phyloP scores from a whole-genome alignment of 192 early-diverging fungal species.

The Coemansia sp. region DNA sequence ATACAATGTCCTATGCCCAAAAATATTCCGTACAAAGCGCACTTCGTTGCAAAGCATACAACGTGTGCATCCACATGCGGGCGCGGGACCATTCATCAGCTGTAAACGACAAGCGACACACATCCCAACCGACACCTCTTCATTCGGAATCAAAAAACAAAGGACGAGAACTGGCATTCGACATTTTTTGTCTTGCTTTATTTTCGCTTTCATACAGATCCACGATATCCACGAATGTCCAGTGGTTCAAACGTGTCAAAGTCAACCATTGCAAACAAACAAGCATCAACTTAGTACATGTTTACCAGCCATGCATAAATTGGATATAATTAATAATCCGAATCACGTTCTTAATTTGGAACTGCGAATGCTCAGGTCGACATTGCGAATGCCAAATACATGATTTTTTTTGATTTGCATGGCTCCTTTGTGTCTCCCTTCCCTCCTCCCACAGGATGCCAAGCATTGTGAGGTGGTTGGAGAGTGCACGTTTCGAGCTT shows the following conservation, averaged over 20 bases:
- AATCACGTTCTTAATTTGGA: neutral
- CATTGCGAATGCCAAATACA: neutral
- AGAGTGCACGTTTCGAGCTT: neutral
- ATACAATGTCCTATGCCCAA: neutral
- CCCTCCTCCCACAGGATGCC: too few relatives aligned
- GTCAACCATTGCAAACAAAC: neutral
- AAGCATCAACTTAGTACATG: neutral
- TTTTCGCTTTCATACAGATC: neutral
- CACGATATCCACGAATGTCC: slow-evolving; percentile 2
- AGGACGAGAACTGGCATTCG: neutral
- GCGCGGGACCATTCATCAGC: slow-evolving; percentile 3
- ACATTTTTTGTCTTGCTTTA: neutral
- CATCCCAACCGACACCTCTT: neutral
- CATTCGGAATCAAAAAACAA: neutral
- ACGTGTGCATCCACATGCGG: neutral
- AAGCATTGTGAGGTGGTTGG: neutral
- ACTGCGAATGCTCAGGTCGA: neutral
- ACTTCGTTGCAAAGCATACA: neutral
- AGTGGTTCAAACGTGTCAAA: neutral
- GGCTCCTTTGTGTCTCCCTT: neutral
- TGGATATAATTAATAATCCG: neutral
- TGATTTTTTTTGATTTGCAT: neutral
- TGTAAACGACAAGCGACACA: neutral
- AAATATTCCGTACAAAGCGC: slow-evolving; percentile 1
- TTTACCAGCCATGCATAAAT: neutral